Base-by-base conservation (phyloP, 106 monocot species). In the Triglochin maritima region DNA sequence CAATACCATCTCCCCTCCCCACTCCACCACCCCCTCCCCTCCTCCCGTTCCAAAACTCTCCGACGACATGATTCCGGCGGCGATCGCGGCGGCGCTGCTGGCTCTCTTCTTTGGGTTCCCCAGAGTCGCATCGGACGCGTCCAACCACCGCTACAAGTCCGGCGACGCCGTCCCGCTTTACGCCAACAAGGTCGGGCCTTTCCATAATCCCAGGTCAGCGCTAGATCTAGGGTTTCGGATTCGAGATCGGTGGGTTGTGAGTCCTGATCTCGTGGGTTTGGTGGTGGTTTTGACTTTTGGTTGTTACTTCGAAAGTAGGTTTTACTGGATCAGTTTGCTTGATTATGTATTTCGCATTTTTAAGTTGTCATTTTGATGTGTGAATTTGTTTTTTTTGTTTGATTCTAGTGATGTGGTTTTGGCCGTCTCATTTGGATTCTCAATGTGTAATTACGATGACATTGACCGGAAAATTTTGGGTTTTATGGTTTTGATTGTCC, bases 101-200 rank as follows among this genome's bases (percentile, higher is more conserved):
- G 50, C 76, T 17, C 62, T 75, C 8, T 59, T 60, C 17, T 45
- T 65, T 48, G 69, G 69, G 3, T 60, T 51, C 62, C 13, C 54
- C 58, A 83, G 87, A 44, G 81, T 83, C 41, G 48, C 5, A 6
- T 56, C 81, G 67, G 87, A 79, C 70, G 81, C 64, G 46, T 79
- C 84, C 54, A 67, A 80, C 54, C 84, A 85, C 77, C 81, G 81
- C 1, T 88, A 85, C 77, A 77, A 82, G 66, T 4, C 55, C 6
- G 79, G 71, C 4, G 88, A 84, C 6, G 11, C 66, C 50, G 84
- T 88, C 51, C 88, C 84, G 9, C 79, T 88, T 63, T 88, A 84
- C 56, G 82, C 84, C 56, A 84, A 85, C 79, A 82, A 84, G 77
- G 83, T 84, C 68, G 88, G 88, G 44, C 88, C 88, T 13, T 84